Evolutionary conservation across 805 yeast genomes (phyloP), one percentile per base, ranked within the genome.

Genomic region (Lipomyces kockii): DNA sequence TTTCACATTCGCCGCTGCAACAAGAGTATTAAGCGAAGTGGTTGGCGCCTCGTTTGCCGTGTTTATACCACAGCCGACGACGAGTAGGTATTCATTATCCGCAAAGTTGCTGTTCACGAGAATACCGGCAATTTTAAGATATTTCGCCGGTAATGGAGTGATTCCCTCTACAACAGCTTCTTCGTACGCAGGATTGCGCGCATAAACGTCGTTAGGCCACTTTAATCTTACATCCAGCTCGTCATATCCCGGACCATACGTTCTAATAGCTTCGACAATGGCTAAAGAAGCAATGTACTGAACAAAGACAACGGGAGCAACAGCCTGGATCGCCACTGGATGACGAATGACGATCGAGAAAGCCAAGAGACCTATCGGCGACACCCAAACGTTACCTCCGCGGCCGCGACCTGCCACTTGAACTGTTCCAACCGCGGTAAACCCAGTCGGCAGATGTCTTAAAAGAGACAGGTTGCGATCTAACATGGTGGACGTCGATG

Each of bases 181-280:
- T 49, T 70, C 67, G 25, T 57, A 52, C 2, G 76, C 76, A 0
- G 97, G 96, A 64, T 85, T 87, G 73, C 86, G 76, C 3, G 89
- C 86, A 75, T 91, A 95, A 14, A 95, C 80, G 77, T 95, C 99
- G 76, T 95, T 95, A 1, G 99, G 99, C 99, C 99, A 95, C 76
- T 95, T 95, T 67, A 95, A 83, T 61, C 86, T 83, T 17, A 94
- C 82, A 0, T 97, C 98, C 72, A 95, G 78, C 58, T 86, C 89
- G 25, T 86, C 88, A 76, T 88, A 91, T 0, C 90, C 92, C 0
- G 79, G 78, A 1, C 86, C 86, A 73, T 92, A 87, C 1, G 86
- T 81, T 46, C 85, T 77, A 20, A 94, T 83, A 34, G 97, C 91
- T 75, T 90, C 91, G 9, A 93, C 88, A 61, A 89, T 84, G 0